phyloP scores from a whole-genome alignment of 2,329 filamentous ascomycete genomes.

The Xylariaceae sp. region DNA sequence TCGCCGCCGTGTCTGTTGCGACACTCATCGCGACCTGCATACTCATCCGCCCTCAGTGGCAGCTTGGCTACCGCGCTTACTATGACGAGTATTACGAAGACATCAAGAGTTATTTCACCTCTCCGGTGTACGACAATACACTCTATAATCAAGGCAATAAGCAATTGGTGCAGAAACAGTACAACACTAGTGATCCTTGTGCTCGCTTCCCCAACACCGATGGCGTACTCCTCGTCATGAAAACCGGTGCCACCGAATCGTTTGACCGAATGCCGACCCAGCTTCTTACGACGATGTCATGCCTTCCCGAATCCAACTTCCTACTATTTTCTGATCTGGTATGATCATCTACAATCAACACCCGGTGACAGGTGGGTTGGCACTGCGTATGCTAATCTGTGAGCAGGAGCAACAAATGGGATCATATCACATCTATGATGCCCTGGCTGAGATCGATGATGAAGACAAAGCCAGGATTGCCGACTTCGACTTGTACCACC shows the following conservation, averaged over 20 bases:
- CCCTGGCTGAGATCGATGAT: conserved; percentile 34
- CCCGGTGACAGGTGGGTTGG: neutral
- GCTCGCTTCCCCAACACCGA: conserved; percentile 39
- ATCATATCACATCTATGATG: conserved; percentile 38
- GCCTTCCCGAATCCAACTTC: conserved; percentile 50
- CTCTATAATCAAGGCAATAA: conserved; percentile 36
- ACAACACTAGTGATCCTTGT: conserved; percentile 37
- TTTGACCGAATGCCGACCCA: conserved; percentile 52
- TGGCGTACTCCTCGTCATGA: conserved; percentile 49
- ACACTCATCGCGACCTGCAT: conserved; percentile 25
- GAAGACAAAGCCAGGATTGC: conserved; percentile 35
- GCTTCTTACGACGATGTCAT: conserved; percentile 49
- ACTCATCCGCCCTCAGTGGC: conserved; percentile 27
- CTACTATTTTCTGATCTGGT: conserved; percentile 54
- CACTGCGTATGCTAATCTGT: conserved; percentile 5
- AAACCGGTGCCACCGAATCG: conserved; percentile 54
- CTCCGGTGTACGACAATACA: conserved; percentile 36
- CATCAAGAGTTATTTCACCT: conserved; percentile 28
- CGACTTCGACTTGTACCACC: conserved; percentile 43
- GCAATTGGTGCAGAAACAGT: conserved; percentile 32
- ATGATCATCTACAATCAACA: conserved; percentile 3
- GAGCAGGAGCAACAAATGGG: conserved; percentile 45
- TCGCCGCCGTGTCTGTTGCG: conserved; percentile 25
- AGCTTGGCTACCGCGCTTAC: conserved; percentile 25
- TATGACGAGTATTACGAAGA: conserved; percentile 26